Evolutionary conservation across 192 early-diverging fungal genomes (phyloP), one percentile per base, ranked within the genome.

Genomic region (Gaertneriomyces semiglobifer): DNA sequence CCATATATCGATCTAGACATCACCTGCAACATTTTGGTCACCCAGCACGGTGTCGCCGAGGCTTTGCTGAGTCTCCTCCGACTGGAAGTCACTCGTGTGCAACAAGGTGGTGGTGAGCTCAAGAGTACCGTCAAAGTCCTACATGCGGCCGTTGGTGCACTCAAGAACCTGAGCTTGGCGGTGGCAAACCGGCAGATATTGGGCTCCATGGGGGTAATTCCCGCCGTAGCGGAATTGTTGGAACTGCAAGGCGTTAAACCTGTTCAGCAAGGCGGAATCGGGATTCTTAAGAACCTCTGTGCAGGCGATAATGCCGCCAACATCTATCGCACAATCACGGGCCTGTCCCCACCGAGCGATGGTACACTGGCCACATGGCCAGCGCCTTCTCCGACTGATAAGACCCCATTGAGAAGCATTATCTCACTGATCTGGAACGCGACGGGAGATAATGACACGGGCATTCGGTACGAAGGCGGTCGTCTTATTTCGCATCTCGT

Each of bases 81-180:
- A 40, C 45, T 78, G 57, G 79, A 81, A 52, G 63, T 60, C 8
- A 51, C 60, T 12, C 66, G 79, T 38, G 53, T 76, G 4, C 68
- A 71, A 50, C 41, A 40, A 8, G 19, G 40, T 7, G 65, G 53
- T 0, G 55, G 40, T 41, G 79, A 79, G 10, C 69, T 48, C 19
- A 77, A 75, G 45, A 69, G 66, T 45, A 68, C 63, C 16, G 66
- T 81, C 50, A 81, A 82, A 58, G 78, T 84, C 4, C 53, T 84
- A 11, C 82, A 84, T 74, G 82, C 79, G 6, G 78, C 77, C 7
- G 66, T 82, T 33, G 82, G 82, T 6, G 74, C 82, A 6, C 66
- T 84, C 20, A 84, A 81, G 65, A 84, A 84, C 66, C 53, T 84
- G 43, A 74, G 79, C 4, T 62, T 84, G 20, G 74, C 82, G 6